These are phyloP conservation scores for Parasarocladium wereldwijsianum DNA, from an alignment of 2,329 filamentous ascomycete species.

Conservation along the genomic window DNA sequence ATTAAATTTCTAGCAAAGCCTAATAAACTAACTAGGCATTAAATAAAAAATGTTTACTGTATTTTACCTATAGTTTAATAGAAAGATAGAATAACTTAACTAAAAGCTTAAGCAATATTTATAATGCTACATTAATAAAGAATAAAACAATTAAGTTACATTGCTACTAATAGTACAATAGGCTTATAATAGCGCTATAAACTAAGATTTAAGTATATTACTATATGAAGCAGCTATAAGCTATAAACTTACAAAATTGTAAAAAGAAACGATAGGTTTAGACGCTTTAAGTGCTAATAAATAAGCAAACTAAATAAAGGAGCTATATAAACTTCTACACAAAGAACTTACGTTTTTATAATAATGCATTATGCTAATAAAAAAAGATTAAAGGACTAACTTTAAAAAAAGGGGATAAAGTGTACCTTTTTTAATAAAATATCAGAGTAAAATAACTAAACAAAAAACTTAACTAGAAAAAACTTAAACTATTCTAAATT, in stretches of 20 bases:
- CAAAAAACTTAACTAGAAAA: constrained; percentile 10
- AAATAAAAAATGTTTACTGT: no score
- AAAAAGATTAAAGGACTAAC: constrained; percentile 8
- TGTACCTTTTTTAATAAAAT: constrained; percentile 8
- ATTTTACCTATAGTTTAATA: constrained; percentile 3
- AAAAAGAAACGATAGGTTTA: constrained; percentile 1
- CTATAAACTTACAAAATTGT: constrained; percentile 1
- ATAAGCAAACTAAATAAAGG: constrained; percentile 4
- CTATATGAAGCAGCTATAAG: constrained; percentile 5
- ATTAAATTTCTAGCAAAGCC: constrained; percentile 2
- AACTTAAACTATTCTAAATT: constrained; percentile 9
- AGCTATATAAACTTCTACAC: constrained; percentile 6
- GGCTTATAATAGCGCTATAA: constrained; percentile 3
- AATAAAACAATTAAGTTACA: constrained; percentile 1
- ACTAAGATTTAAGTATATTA: constrained; percentile 3
- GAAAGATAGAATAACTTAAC: constrained; percentile 4
- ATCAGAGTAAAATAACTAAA: constrained; percentile 7
- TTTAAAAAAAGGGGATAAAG: constrained; percentile 7
- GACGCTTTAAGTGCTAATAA: constrained; percentile 5
- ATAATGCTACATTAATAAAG: constrained; percentile 1
- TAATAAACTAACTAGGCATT: constrained; percentile 5
- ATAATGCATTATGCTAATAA: constrained; percentile 7
- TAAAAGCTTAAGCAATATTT: constrained; percentile 4
- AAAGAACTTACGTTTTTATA: constrained; percentile 6
- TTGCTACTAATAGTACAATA: neutral